Base-by-base conservation (phyloP, 2,329 filamentous ascomycete species). In the Tolypocladium guangdongense region DNA sequence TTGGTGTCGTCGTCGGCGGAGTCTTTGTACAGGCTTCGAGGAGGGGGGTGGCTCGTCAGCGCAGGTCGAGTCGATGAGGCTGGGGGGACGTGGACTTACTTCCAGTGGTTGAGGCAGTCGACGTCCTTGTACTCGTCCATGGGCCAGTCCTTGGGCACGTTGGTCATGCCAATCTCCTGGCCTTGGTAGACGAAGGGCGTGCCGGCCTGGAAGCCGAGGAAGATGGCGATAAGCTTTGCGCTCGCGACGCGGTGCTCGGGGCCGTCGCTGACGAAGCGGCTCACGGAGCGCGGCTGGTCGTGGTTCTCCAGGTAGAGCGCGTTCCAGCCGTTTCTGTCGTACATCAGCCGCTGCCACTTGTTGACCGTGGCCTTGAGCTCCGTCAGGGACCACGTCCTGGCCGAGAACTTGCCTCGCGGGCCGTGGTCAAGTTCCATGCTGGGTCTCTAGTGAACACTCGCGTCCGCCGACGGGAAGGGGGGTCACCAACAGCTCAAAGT, bases 61-160 rank as follows among this genome's bases (percentile, higher is more conserved):
- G 18, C 4, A 7, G 30, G 5, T 8, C 30, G 4, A 30, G 5
- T 8, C 30, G 4, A 30, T 8, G 30, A 30, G 30, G 30, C 7
- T 8, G 30, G 30, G 30, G 7, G 7, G 30, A 30, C 16, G 27
- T 16, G 24, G 2, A 64, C 66, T 60, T 64, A 71, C 67, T 71
- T 68, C 74, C 73, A 80, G 51, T 76, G 71, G 54, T 76, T 78
- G n/a, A 78, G 60, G 20, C 71, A 76, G 55, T 84, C 78, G 39
- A 89, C 74, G 57, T 90, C 86, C 64, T 83, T 81, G 68, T 88
- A 90, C 59, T 86, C 80, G 4, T 80, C 71, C 51, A 86, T 80
- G 1, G 69, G 68, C 81, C 84, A 86, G 5, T 75, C 71, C 11
- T 68, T 66, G 2, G 84, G 83, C 22, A 84, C 74, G 60, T 86